phyloP scores from a whole-genome alignment of 768 basidiomycete species.

The Cystofilobasidium capitatum region DNA sequence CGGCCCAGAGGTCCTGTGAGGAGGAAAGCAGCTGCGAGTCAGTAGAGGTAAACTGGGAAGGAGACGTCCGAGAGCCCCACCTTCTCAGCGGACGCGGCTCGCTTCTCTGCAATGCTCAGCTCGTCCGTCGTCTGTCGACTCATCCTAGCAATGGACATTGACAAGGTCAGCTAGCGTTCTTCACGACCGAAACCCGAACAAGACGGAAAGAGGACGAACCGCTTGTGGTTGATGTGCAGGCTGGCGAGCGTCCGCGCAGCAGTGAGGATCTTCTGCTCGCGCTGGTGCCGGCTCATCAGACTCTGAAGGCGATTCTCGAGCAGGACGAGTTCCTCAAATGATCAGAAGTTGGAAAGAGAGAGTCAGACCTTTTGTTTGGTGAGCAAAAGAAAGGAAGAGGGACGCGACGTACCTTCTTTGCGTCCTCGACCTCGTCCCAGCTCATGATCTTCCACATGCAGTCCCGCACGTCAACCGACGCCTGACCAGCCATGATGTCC shows the following conservation, averaged over 20 bases:
- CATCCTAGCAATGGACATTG: conserved; percentile 30
- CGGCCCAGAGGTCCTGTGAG: conserved; percentile 37
- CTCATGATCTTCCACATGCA: conserved; percentile 66
- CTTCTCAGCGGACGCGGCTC: conserved; percentile 39
- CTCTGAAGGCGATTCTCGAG: conserved; percentile 34
- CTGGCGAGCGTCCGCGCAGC: conserved; percentile 40
- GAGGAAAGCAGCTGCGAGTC: too few species aligned
- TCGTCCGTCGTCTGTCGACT: conserved; percentile 40
- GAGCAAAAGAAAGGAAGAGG: conserved; percentile 32
- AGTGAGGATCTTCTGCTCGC: conserved; percentile 41
- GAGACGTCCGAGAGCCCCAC: conserved; percentile 26
- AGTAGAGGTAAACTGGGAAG: neutral
- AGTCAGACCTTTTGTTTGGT: neutral
- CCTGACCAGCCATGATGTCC: conserved; percentile 83
- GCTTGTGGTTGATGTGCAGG: conserved; percentile 38
- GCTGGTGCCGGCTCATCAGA: conserved; percentile 35
- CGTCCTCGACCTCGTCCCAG: conserved; percentile 59
- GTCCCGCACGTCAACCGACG: conserved; percentile 66
- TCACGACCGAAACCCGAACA: neutral
- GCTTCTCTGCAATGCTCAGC: conserved; percentile 38
- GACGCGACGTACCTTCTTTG: conserved; percentile 50
- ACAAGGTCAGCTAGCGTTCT: neutral
- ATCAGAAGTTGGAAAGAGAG: too few species aligned
- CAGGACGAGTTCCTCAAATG: conserved; percentile 38
- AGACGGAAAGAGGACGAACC: conserved; percentile 18